Conservation (phyloP, 352 stramenopile species). For the Peronospora belbahrii region DNA sequence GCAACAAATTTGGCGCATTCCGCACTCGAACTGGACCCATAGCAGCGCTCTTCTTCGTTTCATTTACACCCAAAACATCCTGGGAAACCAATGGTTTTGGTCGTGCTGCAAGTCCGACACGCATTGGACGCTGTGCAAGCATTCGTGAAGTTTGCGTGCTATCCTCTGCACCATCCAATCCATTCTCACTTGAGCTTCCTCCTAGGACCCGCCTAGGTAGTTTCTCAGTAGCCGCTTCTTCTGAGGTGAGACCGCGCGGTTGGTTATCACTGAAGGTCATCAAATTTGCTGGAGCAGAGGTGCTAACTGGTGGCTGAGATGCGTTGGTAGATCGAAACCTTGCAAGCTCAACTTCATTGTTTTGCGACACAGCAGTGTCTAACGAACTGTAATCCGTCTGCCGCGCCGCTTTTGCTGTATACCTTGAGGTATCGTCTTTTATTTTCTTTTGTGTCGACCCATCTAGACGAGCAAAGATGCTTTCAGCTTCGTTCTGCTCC, state of each 20-base stretch:
- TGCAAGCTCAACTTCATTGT: constrained; percentile 4
- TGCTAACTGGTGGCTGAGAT: constrained; percentile 8
- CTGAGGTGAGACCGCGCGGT: constrained; percentile 1
- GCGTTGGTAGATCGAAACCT: constrained; percentile 7
- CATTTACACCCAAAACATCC: constrained; percentile 10
- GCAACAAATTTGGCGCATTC: constrained; percentile 21
- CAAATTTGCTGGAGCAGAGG: constrained; percentile 6
- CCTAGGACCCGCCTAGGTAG: constrained; percentile 21
- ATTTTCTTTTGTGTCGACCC: constrained; percentile 59
- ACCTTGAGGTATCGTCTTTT: constrained; percentile 34
- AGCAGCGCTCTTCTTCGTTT: constrained; percentile 17
- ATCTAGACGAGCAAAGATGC: constrained; percentile 50
- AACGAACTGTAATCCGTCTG: constrained; percentile 8
- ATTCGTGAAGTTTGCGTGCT: constrained; percentile 20
- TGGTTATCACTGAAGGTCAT: constrained; percentile 13
- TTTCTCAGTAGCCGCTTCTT: constrained; percentile 12
- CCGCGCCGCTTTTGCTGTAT: constrained; percentile 13
- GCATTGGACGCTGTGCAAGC: constrained; percentile 33
- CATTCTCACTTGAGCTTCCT: constrained; percentile 6
- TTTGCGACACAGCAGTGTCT: constrained; percentile 2
- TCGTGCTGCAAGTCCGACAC: constrained; percentile 30
- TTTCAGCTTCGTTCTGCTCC: constrained; percentile 40
- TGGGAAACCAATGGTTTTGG: constrained; percentile 20
- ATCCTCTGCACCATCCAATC: constrained; percentile 9
- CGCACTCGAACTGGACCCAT: constrained; percentile 32